Conservation (phyloP, 495 filamentous ascomycete genomes). For the Lasiosphaeris hirsuta region DNA sequence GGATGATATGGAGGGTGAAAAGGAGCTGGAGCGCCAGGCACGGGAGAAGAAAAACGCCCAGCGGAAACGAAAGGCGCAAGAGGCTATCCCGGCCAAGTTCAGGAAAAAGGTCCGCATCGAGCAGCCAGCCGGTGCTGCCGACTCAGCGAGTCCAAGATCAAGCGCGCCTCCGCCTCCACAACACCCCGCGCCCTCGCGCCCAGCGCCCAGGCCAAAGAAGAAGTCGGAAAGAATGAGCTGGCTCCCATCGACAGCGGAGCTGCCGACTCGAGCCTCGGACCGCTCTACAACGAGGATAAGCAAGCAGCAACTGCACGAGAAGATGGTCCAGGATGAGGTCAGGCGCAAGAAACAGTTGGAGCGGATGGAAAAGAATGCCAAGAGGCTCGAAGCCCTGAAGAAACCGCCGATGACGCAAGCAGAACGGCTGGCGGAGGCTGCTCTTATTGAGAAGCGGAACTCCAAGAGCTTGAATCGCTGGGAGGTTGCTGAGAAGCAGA, state of each 20-base stretch:
- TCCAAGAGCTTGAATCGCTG: slow-evolving; percentile 88
- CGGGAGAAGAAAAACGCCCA: slow-evolving; percentile 45
- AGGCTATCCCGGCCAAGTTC: slow-evolving; percentile 50
- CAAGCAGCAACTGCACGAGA: slow-evolving; percentile 75
- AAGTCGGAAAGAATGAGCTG: slow-evolving; percentile 90
- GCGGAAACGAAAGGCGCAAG: slow-evolving; percentile 76
- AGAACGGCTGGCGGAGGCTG: slow-evolving; percentile 82
- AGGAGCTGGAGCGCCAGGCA: slow-evolving; percentile 60
- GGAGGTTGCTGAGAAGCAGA: slow-evolving; percentile 85
- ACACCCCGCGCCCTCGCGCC: slow-evolving; percentile 32
- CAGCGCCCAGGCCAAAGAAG: slow-evolving; percentile 72
- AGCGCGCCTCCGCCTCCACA: slow-evolving; percentile 22
- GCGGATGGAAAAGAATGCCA: slow-evolving; percentile 84
- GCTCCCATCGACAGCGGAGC: slow-evolving; percentile 75
- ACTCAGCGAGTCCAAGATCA: slow-evolving; percentile 46
- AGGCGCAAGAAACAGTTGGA: slow-evolving; percentile 73
- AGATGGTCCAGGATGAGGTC: slow-evolving; percentile 79
- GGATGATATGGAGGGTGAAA: slow-evolving; percentile 65
- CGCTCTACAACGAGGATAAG: slow-evolving; percentile 80
- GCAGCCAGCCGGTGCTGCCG: slow-evolving; percentile 26
- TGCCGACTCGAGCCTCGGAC: slow-evolving; percentile 76
- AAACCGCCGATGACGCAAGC: slow-evolving; percentile 82
- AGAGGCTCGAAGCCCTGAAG: slow-evolving; percentile 69
- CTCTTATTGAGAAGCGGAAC: slow-evolving; percentile 76
- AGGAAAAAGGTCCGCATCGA: slow-evolving; percentile 56